Conservation (phyloP, 2,329 filamentous ascomycete genomes). For the Paramyrothecium roridum region DNA sequence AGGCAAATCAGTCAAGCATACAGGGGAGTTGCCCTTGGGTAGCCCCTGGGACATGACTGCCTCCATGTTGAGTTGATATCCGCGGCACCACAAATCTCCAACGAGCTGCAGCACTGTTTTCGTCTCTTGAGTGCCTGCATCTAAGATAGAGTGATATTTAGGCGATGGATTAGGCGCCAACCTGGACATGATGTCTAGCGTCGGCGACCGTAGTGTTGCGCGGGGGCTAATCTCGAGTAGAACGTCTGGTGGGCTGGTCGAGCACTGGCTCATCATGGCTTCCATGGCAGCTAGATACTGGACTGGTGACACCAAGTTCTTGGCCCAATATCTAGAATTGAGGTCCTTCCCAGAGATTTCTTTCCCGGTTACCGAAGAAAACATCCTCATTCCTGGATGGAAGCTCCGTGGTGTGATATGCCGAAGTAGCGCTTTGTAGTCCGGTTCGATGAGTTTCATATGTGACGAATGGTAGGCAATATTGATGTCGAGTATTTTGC, state of each 20-base stretch:
- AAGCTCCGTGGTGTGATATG: slow-evolving; percentile 13
- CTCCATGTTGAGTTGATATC: slow-evolving; percentile 26
- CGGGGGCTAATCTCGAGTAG: slow-evolving; percentile 40
- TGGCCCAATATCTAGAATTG: slow-evolving; percentile 39
- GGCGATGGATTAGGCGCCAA: slow-evolving; percentile 5
- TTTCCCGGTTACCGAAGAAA: slow-evolving; percentile 36
- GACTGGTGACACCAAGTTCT: slow-evolving; percentile 43
- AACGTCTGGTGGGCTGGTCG: slow-evolving; percentile 24
- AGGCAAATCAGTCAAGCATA: slow-evolving; percentile 43
- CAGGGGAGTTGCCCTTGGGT: slow-evolving; percentile 10
- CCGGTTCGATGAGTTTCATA: slow-evolving; percentile 33
- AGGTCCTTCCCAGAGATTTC: slow-evolving; percentile 20
- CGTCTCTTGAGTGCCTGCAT: slow-evolving; percentile 16
- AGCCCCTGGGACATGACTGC: slow-evolving; percentile 19
- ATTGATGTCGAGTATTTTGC: slow-evolving; percentile 31
- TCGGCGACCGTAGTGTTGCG: slow-evolving; percentile 30
- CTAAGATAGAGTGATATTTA: slow-evolving; percentile 23
- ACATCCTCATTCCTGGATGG: slow-evolving; percentile 25
- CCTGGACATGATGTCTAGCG: slow-evolving; percentile 28
- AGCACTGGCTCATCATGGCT: slow-evolving; percentile 24
- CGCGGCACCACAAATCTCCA: slow-evolving; percentile 34
- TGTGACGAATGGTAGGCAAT: slow-evolving; percentile 43
- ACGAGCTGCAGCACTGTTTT: slow-evolving; percentile 24
- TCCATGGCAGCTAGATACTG: slow-evolving; percentile 37
- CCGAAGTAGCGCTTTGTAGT: slow-evolving; percentile 27